Evolutionary conservation across 2,329 filamentous ascomycete species (phyloP), one percentile per base, ranked within the genome.

Genomic region (Cytospora leucostoma): DNA sequence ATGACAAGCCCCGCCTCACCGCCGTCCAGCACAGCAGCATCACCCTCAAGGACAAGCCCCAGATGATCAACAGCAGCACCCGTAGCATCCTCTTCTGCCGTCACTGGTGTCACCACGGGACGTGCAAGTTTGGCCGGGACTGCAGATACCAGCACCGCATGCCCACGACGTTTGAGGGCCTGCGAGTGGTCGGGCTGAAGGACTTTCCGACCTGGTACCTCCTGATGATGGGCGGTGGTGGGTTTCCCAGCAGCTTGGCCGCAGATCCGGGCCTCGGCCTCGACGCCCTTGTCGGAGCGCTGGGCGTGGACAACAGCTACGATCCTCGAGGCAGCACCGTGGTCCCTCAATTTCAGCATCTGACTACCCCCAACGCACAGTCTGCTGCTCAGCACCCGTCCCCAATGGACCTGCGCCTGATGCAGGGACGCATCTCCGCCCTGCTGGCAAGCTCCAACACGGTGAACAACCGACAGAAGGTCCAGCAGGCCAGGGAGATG

Each of bases 141-240:
- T 85, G 82, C 70, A 74, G 74, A 4, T 80, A 76, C 70, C 67
- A 69, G 54, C 82, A 85, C 70, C 69, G 68, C 63, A 83, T 84
- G 81, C 82, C 82, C 4, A 69, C 68, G 64, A 79, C 77, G 0
- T 35, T 64, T 5, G 71, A 72, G 17, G 79, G 76, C 1, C 76
- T 83, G 7, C 69, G 68, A 10, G 73, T 75, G 60, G 74, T 81
- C 27, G 80, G 80, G 0, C 74, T 84, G 11, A 56, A 47, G 10
- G 72, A 74, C 64, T 73, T 76, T 56, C 82, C 82, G 1, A 65
- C 65, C 1, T 84, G 82, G 82, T 83, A 72, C 70, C 61, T 64
- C 11, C 59, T 64, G 33, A 50, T 61, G 50, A 47, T 66, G 55
- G 40, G 35, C 13, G 49, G 32, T 49, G 35, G 27, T 21, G 47